Evolutionary conservation across 805 yeast genomes (phyloP).

Genomic region (Scheffersomyces stipitis): DNA sequence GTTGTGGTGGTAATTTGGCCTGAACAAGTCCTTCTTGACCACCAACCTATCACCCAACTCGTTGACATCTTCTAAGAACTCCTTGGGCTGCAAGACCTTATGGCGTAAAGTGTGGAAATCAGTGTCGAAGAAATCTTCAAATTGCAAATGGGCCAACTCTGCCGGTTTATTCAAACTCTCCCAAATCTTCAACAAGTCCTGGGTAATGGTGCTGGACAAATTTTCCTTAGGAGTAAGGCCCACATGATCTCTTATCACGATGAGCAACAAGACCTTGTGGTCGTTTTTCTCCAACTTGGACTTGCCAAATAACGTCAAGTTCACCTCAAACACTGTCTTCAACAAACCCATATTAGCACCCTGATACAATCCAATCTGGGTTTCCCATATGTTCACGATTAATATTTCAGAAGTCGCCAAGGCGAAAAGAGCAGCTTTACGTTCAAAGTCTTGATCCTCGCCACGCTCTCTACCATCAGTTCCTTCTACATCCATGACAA

Average conservation of each 20-base stretch:
- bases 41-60: conserved; percentile 63
- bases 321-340: conserved; percentile 95
- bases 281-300: conserved; percentile 29
- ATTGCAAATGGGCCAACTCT: conserved; percentile 50
- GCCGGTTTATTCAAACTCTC: conserved; percentile 69
- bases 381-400: conserved; percentile 94
- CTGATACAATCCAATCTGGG: conserved; percentile 93
- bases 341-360: conserved; percentile 96
- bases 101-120: conserved; percentile 82
- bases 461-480: conserved; percentile 98
- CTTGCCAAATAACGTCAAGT: conserved; percentile 77
- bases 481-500: conserved; percentile 97
- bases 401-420: conserved; percentile 86
- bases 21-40: conserved; percentile 49
- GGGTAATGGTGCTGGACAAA: conserved; percentile 63
- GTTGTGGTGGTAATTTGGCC: conserved; percentile 71
- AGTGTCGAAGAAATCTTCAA: conserved; percentile 81
- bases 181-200: conserved; percentile 82
- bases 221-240: conserved; percentile 82
- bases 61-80: conserved; percentile 61
- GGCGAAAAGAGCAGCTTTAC: conserved; percentile 95
- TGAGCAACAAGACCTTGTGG: conserved; percentile 68
- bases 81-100: conserved; percentile 75
- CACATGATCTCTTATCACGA: conserved; percentile 90
- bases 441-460: conserved; percentile 96